Evolutionary conservation across 768 basidiomycete genomes (phyloP).

Genomic region (Naganishia vaughanmartiniae): DNA sequence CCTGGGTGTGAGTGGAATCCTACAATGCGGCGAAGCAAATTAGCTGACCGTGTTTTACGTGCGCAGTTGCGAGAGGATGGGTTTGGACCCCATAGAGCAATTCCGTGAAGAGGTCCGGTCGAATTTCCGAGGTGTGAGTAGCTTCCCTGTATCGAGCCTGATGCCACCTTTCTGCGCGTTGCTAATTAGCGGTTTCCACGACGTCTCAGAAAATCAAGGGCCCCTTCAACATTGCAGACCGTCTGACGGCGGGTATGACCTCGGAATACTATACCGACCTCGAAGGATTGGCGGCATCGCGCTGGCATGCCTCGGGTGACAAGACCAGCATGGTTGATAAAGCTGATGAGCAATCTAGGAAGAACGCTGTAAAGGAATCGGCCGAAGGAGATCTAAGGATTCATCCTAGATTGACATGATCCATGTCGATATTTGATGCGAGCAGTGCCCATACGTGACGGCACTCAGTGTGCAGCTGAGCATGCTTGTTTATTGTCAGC

Average conservation of each 20-base stretch:
- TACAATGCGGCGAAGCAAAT: not conserved
- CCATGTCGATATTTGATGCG: not conserved
- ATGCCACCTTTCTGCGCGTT: not conserved
- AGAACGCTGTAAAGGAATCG: not conserved
- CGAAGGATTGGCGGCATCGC: slow-evolving; percentile 53
- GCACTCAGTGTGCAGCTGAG: too few relatives aligned
- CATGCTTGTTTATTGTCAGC: too few relatives aligned
- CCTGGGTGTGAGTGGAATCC: slow-evolving; percentile 61
- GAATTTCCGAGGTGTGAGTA: slow-evolving; percentile 62
- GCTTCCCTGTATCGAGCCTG: slow-evolving; percentile 47
- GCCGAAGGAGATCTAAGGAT: slow-evolving; percentile 30
- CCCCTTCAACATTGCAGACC: slow-evolving; percentile 74
- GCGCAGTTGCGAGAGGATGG: slow-evolving; percentile 31
- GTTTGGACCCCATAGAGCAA: slow-evolving; percentile 61
- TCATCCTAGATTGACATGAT: slow-evolving; percentile 32
- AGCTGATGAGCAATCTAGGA: not conserved
- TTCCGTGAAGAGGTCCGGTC: slow-evolving; percentile 69
- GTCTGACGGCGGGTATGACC: slow-evolving; percentile 71
- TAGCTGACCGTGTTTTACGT: slow-evolving; percentile 32
- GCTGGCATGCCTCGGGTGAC: slow-evolving; percentile 9
- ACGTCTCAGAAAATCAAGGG: slow-evolving; percentile 58
- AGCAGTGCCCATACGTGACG: not conserved
- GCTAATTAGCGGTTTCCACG: not conserved
- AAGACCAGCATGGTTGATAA: not conserved
- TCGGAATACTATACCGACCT: slow-evolving; percentile 70